phyloP scores from a whole-genome alignment of 2,329 filamentous ascomycete genomes.

The Beauveria sp. region DNA sequence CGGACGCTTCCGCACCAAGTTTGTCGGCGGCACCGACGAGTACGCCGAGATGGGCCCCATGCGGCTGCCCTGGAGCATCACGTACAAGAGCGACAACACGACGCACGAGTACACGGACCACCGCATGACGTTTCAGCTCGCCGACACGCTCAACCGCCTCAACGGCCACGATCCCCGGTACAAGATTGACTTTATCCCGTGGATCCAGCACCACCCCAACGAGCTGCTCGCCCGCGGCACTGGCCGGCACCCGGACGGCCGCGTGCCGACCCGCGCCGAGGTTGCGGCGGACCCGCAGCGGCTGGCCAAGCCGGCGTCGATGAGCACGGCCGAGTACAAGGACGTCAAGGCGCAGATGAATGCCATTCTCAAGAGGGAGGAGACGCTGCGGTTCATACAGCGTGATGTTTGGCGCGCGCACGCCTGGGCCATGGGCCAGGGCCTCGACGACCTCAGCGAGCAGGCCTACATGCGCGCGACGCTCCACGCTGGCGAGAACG shows the following conservation, averaged over 20 bases:
- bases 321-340: slow-evolving; percentile 16
- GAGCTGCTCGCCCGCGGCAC: slow-evolving; percentile 12
- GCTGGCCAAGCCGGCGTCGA: slow-evolving; percentile 9
- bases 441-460: slow-evolving; percentile 23
- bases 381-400: slow-evolving; percentile 12
- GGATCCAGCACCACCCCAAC: slow-evolving; percentile 31
- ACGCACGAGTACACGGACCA: slow-evolving; percentile 35
- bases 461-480: slow-evolving; percentile 25
- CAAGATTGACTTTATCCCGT: slow-evolving; percentile 34
- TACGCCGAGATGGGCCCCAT: slow-evolving; percentile 35
- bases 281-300: slow-evolving; percentile 16
- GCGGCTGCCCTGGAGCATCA: slow-evolving; percentile 34
- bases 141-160: slow-evolving; percentile 31
- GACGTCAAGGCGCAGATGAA: slow-evolving; percentile 19
- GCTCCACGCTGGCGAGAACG: slow-evolving; percentile 27
- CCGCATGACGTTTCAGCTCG: slow-evolving; percentile 34
- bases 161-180: slow-evolving; percentile 25
- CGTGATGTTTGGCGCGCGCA: slow-evolving; percentile 22
- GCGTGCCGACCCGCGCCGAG: slow-evolving; percentile 18
- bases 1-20: slow-evolving; percentile 35
- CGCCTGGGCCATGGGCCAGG: slow-evolving; percentile 22
- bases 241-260: slow-evolving; percentile 22
- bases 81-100: slow-evolving; percentile 32
- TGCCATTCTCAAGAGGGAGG: slow-evolving; percentile 13
- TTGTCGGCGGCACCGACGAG: slow-evolving; percentile 31